Percentiles rank a stretch among this genome's conserved stretches.
Conservation (phyloP, 2,329 filamentous ascomycete species). For the Pyricularia pennisetigena region DNA sequence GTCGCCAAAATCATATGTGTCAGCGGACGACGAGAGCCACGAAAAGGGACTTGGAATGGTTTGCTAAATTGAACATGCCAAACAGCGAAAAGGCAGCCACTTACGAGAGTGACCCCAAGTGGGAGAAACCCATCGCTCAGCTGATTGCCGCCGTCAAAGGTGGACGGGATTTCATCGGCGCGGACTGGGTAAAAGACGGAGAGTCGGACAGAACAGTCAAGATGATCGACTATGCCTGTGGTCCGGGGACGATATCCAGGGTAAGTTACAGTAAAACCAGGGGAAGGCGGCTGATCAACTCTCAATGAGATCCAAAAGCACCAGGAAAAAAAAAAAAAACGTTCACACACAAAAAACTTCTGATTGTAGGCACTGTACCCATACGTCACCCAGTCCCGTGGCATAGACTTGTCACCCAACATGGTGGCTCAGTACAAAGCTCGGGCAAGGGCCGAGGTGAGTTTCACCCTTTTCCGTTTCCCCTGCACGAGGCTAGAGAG, state of each 20-base stretch:
- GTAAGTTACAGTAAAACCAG: conserved; percentile 27
- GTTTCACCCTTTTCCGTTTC: conserved; percentile 9
- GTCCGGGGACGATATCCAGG: conserved; percentile 56
- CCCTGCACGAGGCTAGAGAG: neutral
- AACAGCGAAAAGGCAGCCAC: conserved; percentile 38
- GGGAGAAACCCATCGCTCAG: conserved; percentile 39
- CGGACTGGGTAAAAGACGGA: conserved; percentile 38
- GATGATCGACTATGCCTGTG: conserved; percentile 69
- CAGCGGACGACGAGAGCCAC: neutral
- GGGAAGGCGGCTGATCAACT: neutral
- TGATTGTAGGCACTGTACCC: conserved; percentile 44
- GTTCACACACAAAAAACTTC: neutral
- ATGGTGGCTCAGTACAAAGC: conserved; percentile 63
- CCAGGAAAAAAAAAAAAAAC: too few species aligned
- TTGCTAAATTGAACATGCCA: neutral
- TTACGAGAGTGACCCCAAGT: conserved; percentile 41
- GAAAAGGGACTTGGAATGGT: too few species aligned
- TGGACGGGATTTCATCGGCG: conserved; percentile 51
- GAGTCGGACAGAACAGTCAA: conserved; percentile 28
- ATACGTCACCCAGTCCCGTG: conserved; percentile 52
- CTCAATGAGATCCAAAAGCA: neutral
- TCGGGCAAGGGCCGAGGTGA: conserved; percentile 42
- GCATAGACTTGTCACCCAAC: conserved; percentile 60
- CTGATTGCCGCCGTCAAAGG: conserved; percentile 44
- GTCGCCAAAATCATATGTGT: neutral